A percentile compares a stretch with the other conserved stretches of the same genome.
Evolutionary conservation across 768 basidiomycete species (phyloP).

Genomic region (Rhodotorula taiwanensis): DNA sequence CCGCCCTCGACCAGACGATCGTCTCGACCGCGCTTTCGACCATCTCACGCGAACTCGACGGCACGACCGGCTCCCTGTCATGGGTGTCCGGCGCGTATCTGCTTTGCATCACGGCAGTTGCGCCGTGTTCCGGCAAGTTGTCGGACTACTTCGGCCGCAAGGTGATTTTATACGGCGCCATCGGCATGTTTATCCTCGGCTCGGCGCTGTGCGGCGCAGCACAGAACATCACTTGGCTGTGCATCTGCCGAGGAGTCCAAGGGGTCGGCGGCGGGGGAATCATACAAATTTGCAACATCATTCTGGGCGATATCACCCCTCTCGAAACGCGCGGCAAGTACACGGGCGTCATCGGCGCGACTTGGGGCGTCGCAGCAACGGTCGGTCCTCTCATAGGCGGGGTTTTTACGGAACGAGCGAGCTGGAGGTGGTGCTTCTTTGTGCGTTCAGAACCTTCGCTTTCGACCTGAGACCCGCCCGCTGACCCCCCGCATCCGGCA

Average conservation of each 20-base stretch:
- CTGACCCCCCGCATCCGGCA: too few relatives aligned
- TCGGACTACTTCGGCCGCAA: constrained; percentile 55
- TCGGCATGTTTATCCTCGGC: constrained; percentile 30
- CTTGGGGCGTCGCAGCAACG: constrained; percentile 59
- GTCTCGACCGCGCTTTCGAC: constrained; percentile 71
- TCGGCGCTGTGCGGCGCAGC: constrained; percentile 25
- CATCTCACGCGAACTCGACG: constrained; percentile 60
- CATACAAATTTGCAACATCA: constrained; percentile 49
- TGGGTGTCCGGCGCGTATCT: constrained; percentile 71
- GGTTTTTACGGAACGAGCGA: constrained; percentile 60
- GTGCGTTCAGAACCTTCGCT: background rate
- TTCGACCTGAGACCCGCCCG: background rate
- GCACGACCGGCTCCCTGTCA: constrained; percentile 55
- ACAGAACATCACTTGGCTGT: constrained; percentile 25
- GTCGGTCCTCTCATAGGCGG: constrained; percentile 59
- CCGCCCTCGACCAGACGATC: constrained; percentile 49
- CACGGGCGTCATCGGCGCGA: constrained; percentile 40
- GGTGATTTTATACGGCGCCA: constrained; percentile 17
- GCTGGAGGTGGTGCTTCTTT: constrained; percentile 64
- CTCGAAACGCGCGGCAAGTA: constrained; percentile 43
- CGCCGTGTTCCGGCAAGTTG: constrained; percentile 70
- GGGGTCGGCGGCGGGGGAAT: constrained; percentile 41
- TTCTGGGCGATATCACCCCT: constrained; percentile 43
- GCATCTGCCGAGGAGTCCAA: constrained; percentile 26
- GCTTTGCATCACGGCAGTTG: constrained; percentile 53